Percentiles rank a stretch among this genome's conserved stretches.
Evolutionary conservation across 257 asterid species (phyloP).

Genomic region (Apocynum venetum): DNA sequence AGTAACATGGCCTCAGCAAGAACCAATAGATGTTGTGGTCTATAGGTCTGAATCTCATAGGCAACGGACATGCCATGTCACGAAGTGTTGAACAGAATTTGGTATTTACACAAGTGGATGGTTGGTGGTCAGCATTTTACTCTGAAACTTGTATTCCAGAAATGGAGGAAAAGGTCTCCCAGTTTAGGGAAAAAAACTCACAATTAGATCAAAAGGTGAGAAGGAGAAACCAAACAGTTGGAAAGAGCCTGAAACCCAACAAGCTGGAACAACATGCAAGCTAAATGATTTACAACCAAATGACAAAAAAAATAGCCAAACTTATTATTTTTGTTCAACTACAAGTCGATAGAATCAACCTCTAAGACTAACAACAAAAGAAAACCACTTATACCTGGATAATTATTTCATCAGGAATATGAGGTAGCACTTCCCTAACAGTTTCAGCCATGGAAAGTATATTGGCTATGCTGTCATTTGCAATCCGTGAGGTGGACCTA

Average conservation of each 20-base stretch:
- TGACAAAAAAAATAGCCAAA: background rate
- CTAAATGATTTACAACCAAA: background rate
- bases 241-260: too few species aligned
- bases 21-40: background rate
- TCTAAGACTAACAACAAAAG: background rate
- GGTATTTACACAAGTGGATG: background rate
- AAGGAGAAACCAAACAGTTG: background rate
- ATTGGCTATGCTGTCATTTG: conserved; percentile 47
- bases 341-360: background rate
- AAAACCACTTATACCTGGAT: conserved; percentile 43
- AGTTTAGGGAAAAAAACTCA: background rate
- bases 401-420: conserved; percentile 66
- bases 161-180: background rate
- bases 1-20: background rate
- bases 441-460: conserved; percentile 69
- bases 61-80: background rate
- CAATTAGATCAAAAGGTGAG: background rate
- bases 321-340: background rate
- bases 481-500: conserved; percentile 39
- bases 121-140: background rate
- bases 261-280: background rate
- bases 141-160: background rate
- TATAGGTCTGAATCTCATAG: background rate
- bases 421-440: conserved; percentile 81
- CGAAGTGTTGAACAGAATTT: background rate